Evolutionary conservation across 1,284 basidiomycete genomes (phyloP), one percentile per base, ranked within the genome.

Genomic region (Megacollybia platyphylla): DNA sequence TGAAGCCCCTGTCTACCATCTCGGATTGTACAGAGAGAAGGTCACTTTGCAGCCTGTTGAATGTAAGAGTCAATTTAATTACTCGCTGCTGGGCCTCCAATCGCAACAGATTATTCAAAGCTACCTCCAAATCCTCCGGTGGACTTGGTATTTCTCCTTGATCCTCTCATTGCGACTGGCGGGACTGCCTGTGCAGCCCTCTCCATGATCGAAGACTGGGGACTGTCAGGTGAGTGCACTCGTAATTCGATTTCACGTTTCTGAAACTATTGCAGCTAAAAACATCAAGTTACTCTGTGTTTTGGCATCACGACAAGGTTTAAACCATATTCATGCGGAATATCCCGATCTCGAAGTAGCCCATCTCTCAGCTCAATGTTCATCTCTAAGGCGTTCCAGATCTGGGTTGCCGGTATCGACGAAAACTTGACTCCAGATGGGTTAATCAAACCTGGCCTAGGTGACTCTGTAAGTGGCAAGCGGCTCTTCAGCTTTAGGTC

Each of bases 111-210:
- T 61, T 93, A 93, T 62, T 92, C 89, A 47, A 94, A 94, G 64
- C 73, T 97, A 8, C 93, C 92, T 5, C 63, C 76, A 26, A 63
- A 66, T 11, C 79, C 85, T 1, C 80, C 83, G 0, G 77, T 92
- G 5, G 91, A 96, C 55, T 63, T 76, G 38, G 83, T 92, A 24
- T 88, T 81, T 62, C 65, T 97, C 31, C 71, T 97, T 34, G 93
- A 97, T 53, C 88, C 93, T 3, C 64, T 97, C 35, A 84, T 97
- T 53, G 93, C 93, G 0, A 97, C 93, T 0, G 93, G 92, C 47
- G 87, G 88, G n/a, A 96, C 93, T 2, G 89, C 87, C 4, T 73
- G 79, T 46, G 90, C 91, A 10, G 91, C 91, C 2, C 57, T 94
- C 44, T 57, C 71, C 41, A 93, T 92, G 87, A 68, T 93, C 38